Conservation (phyloP, 2,329 filamentous ascomycete species). For the Cercospora sp. region DNA sequence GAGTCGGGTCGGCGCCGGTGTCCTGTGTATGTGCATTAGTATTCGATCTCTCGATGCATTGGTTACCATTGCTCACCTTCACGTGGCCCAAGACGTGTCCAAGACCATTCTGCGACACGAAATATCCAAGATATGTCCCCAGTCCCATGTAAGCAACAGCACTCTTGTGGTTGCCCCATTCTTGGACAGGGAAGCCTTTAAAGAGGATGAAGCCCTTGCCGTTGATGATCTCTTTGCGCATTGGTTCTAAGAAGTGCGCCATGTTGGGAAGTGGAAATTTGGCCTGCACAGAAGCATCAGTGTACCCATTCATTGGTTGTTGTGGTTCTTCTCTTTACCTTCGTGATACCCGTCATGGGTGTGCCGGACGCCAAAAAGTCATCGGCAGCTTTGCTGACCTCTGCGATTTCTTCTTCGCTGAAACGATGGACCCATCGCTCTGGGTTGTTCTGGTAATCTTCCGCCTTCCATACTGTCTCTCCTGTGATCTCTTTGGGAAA, state of each 20-base stretch:
- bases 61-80: conserved; percentile 48
- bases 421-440: conserved; percentile 74
- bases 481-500: conserved; percentile 73
- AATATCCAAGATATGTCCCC: conserved; percentile 77
- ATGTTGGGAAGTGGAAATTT: conserved; percentile 65
- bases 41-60: neutral
- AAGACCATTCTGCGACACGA: conserved; percentile 79
- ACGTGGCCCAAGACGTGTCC: conserved; percentile 88
- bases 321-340: conserved; percentile 41
- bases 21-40: conserved; percentile 54
- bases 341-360: conserved; percentile 70
- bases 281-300: conserved; percentile 36
- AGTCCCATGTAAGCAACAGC: conserved; percentile 90
- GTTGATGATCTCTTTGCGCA: conserved; percentile 69
- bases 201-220: conserved; percentile 90
- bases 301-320: neutral
- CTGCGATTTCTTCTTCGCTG: conserved; percentile 63
- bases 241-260: conserved; percentile 52
- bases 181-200: conserved; percentile 74
- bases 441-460: conserved; percentile 62
- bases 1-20: conserved; percentile 74
- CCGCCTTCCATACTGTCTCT: conserved; percentile 69
- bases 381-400: conserved; percentile 67
- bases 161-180: conserved; percentile 77
- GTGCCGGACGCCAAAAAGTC: conserved; percentile 64